Evolutionary conservation across 768 basidiomycete genomes (phyloP), one percentile per base, ranked within the genome.

Genomic region (Gymnopilus junonius): DNA sequence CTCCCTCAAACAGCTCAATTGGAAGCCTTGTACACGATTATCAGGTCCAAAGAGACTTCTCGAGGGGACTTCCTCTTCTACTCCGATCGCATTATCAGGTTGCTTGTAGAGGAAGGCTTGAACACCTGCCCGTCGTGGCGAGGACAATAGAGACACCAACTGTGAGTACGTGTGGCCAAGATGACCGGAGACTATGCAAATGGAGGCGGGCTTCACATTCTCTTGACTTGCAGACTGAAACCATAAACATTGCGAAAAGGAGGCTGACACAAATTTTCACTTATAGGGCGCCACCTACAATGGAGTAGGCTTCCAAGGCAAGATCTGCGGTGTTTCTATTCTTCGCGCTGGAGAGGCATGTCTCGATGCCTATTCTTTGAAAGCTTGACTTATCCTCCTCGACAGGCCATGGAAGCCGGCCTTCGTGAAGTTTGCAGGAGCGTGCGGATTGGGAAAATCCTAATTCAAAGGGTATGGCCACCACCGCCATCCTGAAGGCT

Each of bases 41-140:
- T 97, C 74, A 77, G 97, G 56, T 90, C 97, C 76, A 91, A 89
- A 77, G 85, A 90, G 42, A 97, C 97, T 3, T 85, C 86, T 27
- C 81, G 95, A 58, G 95, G 95, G 8, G 97, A 99, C 73, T 99
- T 99, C 71, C 85, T 99, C 64, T 99, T 99, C 78, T 96, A 96
- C 75, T 92, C 91, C 11, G 94, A 95, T 77, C 84, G 95, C 17
- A 95, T 98, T 75, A 98, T 98, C 69, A 81, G 91, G 51, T 71
- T 92, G 46, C 82, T 93, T 59, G 91, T 93, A 21, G 90, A 91
- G 74, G 87, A 92, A 79, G 94, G 96, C 20, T 78, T 98, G 65
- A 99, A 99, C 95, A 97, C 62, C 73, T 97, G 17, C 85, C 85
- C 12, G 84, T 86, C 27, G 78, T 86, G 29, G 86, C 92, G 77